phyloP scores from a whole-genome alignment of 1,284 basidiomycete species.

The Thecaphora thlaspeos region DNA sequence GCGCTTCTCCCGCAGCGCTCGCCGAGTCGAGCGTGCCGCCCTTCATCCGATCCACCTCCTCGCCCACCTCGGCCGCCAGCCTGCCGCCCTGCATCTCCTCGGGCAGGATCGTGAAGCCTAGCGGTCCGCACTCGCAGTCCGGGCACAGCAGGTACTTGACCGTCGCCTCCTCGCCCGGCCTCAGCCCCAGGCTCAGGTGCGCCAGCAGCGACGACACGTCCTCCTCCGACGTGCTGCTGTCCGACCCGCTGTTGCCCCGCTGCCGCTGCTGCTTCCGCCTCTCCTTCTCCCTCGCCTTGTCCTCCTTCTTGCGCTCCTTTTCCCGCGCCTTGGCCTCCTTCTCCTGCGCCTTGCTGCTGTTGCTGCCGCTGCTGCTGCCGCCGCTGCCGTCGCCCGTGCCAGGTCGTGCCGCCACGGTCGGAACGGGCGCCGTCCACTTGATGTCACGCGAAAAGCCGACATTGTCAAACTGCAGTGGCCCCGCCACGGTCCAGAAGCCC shows the following conservation, averaged over 20 bases:
- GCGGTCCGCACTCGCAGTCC: slow-evolving; percentile 55
- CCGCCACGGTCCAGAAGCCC: slow-evolving; percentile 47
- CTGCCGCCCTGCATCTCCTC: slow-evolving; percentile 36
- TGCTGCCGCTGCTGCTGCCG: too few relatives aligned
- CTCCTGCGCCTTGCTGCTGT: slow-evolving; percentile 4
- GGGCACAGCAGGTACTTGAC: slow-evolving; percentile 55
- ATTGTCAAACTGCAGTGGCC: slow-evolving; percentile 53
- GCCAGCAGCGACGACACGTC: slow-evolving; percentile 22
- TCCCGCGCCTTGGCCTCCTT: slow-evolving; percentile 5
- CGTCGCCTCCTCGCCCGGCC: slow-evolving; percentile 35
- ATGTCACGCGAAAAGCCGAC: slow-evolving; percentile 51
- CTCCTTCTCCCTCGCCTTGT: not conserved
- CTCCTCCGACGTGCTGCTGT: slow-evolving; percentile 17
- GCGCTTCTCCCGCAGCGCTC: slow-evolving; percentile 1
- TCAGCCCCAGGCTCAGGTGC: slow-evolving; percentile 30
- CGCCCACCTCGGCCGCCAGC: slow-evolving; percentile 40
- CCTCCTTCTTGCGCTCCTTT: not conserved
- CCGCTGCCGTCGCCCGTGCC: not conserved
- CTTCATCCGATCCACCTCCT: slow-evolving; percentile 33
- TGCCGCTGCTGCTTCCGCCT: not conserved
- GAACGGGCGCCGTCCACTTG: slow-evolving; percentile 36
- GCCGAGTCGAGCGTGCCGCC: slow-evolving; percentile 9
- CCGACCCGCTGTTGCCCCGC: slow-evolving; percentile 22
- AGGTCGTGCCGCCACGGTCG: slow-evolving; percentile 1
- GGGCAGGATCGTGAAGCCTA: slow-evolving; percentile 50